phyloP scores from a whole-genome alignment of 208 protist species.

The Vickermania ingenoplastis region DNA sequence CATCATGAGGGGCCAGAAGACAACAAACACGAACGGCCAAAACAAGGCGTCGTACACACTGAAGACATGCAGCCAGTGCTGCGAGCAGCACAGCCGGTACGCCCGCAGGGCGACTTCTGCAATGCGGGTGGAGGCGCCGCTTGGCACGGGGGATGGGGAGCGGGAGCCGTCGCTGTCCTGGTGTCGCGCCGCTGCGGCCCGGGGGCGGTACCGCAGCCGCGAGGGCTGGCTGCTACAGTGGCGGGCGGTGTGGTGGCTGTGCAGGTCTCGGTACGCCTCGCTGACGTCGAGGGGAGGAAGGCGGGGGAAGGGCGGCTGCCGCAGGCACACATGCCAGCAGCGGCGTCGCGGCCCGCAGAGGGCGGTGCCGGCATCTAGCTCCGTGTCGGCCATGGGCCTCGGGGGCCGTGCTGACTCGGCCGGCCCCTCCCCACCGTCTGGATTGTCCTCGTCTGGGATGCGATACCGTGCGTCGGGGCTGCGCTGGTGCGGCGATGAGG shows the following conservation, averaged over 20 bases:
- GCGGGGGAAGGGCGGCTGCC: not conserved
- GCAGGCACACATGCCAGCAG: not conserved
- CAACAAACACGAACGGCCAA: slow-evolving; percentile 29
- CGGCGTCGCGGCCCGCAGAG: not conserved
- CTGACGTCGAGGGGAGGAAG: not conserved
- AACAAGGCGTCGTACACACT: slow-evolving; percentile 44
- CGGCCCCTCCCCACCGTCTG: not conserved
- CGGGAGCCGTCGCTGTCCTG: not conserved
- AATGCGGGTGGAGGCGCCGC: not conserved
- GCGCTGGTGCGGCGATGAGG: not conserved
- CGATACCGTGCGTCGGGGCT: not conserved
- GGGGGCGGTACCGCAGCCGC: not conserved
- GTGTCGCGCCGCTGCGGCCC: not conserved
- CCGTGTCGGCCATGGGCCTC: too few species aligned
- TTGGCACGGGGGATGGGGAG: not conserved
- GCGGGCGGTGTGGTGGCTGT: not conserved
- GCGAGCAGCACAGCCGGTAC: not conserved
- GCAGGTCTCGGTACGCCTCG: not conserved
- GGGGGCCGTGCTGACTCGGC: too few species aligned
- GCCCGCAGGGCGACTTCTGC: not conserved
- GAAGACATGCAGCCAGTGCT: slow-evolving; percentile 21
- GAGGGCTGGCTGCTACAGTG: too few species aligned
- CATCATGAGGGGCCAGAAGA: slow-evolving; percentile 20
- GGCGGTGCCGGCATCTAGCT: not conserved
- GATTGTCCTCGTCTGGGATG: not conserved